Evolutionary conservation across 306 rosid species (phyloP).

Genomic region (Echinosophora koreensis): DNA sequence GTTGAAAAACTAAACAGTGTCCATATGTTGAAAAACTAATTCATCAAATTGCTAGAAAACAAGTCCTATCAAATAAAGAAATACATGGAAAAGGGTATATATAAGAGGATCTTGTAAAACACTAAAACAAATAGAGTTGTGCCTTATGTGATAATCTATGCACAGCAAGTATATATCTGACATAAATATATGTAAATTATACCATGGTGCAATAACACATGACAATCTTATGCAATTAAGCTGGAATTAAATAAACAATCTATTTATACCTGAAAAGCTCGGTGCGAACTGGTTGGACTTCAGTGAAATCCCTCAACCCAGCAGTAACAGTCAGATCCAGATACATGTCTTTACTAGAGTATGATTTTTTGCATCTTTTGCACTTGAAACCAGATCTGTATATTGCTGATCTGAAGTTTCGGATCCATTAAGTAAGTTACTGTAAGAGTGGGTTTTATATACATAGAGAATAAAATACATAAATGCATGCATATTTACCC

Average conservation of each 20-base stretch:
- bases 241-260: not conserved
- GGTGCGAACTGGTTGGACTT: conserved; percentile 70
- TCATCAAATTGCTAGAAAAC: not conserved
- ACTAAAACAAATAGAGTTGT: not conserved
- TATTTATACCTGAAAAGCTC: conserved; percentile 76
- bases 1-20: conserved; percentile 21
- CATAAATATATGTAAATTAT: not conserved
- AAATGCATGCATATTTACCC: not conserved
- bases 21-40: conserved; percentile 11
- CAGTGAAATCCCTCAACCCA: conserved; percentile 75
- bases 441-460: not conserved
- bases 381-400: conserved; percentile 94
- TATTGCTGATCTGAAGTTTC: conserved; percentile 75
- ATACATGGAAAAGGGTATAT: conserved; percentile 7
- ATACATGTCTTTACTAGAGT: conserved; percentile 81
- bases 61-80: conserved; percentile 8
- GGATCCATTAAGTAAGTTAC: conserved; percentile 32
- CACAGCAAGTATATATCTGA: conserved; percentile 28
- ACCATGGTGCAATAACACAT: not conserved
- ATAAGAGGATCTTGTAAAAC: not conserved
- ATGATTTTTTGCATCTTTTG: conserved; percentile 76
- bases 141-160: conserved; percentile 12
- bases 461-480: conserved; percentile 26
- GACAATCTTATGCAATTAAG: conserved; percentile 1
- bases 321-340: conserved; percentile 86